Evolutionary conservation across 768 basidiomycete genomes (phyloP).

Genomic region (Phylloporus arenicola): DNA sequence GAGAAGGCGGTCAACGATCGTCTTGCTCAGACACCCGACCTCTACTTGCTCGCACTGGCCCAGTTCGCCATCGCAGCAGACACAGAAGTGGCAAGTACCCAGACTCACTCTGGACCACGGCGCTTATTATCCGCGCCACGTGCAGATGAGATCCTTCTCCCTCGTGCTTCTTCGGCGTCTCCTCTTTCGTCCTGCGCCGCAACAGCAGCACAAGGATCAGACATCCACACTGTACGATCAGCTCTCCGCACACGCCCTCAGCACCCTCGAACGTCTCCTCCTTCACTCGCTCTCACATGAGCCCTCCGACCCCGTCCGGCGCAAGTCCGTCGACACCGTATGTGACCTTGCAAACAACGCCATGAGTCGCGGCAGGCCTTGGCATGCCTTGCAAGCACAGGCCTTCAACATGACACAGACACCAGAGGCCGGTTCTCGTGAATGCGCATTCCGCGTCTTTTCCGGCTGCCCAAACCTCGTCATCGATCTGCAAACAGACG

Average conservation of each 20-base stretch:
- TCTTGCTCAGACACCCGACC: constrained; percentile 69
- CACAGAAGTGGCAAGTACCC: constrained; percentile 65
- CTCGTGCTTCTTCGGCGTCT: constrained; percentile 75
- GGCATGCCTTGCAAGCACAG: constrained; percentile 75
- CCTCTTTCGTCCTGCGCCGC: constrained; percentile 57
- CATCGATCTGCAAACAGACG: constrained; percentile 69
- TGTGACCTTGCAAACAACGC: constrained; percentile 71
- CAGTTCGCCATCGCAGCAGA: constrained; percentile 75
- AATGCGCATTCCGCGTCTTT: constrained; percentile 67
- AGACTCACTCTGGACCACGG: neutral
- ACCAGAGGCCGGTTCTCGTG: constrained; percentile 36
- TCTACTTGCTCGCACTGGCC: constrained; percentile 71
- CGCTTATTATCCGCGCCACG: constrained; percentile 11
- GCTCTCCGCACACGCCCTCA: constrained; percentile 58
- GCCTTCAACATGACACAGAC: constrained; percentile 56
- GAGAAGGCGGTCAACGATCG: constrained; percentile 81
- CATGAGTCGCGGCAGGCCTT: constrained; percentile 71
- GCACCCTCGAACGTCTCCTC: constrained; percentile 65
- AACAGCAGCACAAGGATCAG: constrained; percentile 30
- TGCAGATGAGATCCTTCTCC: constrained; percentile 81
- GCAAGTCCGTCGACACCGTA: constrained; percentile 69
- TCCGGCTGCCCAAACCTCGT: constrained; percentile 71
- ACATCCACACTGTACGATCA: constrained; percentile 74
- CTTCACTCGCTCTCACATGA: constrained; percentile 67
- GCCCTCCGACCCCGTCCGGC: constrained; percentile 49